Conservation (phyloP, 2,329 filamentous ascomycete genomes). For the Verticillium albo-atrum region DNA sequence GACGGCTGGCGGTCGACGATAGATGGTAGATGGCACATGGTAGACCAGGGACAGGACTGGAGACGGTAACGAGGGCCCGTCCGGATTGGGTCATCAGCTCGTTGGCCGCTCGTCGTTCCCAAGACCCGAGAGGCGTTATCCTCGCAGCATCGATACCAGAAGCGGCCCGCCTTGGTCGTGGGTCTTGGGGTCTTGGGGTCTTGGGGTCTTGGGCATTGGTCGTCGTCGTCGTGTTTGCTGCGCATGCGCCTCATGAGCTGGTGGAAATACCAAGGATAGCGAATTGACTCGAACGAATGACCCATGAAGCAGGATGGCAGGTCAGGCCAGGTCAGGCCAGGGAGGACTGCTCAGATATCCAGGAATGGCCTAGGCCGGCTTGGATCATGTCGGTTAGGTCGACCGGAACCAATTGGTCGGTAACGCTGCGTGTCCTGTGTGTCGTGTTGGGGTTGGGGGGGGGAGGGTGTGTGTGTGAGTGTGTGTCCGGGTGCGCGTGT, state of each 20-base stretch:
- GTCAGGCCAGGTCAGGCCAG: neutral
- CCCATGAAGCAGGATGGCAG: neutral
- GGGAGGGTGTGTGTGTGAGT: no score
- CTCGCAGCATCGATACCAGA: no score
- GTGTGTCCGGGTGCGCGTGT: neutral
- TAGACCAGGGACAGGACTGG: no score
- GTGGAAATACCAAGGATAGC: neutral
- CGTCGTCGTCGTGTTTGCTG: no score
- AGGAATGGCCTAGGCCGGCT: neutral
- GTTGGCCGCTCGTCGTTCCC: neutral
- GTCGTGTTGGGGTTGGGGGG: neutral
- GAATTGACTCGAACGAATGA: neutral
- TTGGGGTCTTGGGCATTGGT: no score
- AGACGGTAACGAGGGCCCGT: neutral
- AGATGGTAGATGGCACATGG: no score
- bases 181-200: no score
- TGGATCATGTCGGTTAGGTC: neutral
- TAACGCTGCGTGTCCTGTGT: neutral
- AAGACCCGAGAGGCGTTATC: no score
- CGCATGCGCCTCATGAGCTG: neutral
- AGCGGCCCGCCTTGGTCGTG: no score
- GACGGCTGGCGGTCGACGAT: no score
- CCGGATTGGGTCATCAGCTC: neutral
- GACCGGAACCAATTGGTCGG: neutral
- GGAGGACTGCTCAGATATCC: neutral